Evolutionary conservation across 2,329 filamentous ascomycete genomes (phyloP).

Genomic region (Venturia effusa): DNA sequence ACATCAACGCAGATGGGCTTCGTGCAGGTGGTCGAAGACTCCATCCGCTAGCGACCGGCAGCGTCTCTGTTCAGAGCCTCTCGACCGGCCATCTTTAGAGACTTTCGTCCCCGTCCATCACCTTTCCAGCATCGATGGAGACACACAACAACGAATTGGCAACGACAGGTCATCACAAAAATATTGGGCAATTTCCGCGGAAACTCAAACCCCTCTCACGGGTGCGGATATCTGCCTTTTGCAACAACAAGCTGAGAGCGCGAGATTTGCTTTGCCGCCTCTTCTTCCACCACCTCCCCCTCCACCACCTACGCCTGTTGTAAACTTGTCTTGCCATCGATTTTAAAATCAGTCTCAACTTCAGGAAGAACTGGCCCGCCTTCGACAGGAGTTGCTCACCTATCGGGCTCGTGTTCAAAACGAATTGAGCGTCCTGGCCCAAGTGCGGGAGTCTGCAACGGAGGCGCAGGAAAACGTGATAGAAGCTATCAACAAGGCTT

Average conservation of each 20-base stretch:
- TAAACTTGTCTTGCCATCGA: no score
- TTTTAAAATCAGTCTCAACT: neutral
- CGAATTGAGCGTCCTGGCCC: neutral
- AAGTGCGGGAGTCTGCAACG: neutral
- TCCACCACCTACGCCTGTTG: neutral
- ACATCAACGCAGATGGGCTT: conserved; percentile 12
- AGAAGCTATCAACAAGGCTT: neutral
- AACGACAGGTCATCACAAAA: neutral
- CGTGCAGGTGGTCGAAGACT: conserved; percentile 1
- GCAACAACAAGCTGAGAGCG: neutral
- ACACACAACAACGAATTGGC: neutral
- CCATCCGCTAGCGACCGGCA: neutral
- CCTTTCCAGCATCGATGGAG: neutral
- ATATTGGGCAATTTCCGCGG: neutral
- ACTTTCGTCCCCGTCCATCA: neutral
- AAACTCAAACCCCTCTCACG: neutral
- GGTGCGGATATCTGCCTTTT: neutral
- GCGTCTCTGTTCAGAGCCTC: neutral
- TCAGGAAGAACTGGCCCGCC: neutral
- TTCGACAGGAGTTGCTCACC: neutral
- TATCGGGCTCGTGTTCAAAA: neutral
- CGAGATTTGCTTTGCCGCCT: neutral
- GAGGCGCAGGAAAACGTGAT: neutral
- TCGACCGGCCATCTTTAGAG: neutral
- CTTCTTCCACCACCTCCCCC: neutral